phyloP scores from a whole-genome alignment of 257 asterid species.

The Penstemon newberryi region DNA sequence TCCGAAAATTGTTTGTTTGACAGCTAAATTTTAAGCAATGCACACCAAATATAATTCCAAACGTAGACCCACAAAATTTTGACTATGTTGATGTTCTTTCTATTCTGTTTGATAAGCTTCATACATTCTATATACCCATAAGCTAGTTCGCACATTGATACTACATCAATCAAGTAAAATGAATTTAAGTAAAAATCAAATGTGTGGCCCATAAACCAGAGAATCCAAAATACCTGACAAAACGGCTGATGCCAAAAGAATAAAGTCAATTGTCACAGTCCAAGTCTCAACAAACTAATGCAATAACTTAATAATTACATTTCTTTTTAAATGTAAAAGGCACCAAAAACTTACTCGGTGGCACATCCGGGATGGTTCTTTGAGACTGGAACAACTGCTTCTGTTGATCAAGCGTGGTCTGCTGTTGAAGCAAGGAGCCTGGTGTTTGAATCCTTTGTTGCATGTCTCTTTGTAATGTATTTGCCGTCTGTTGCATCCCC shows the following conservation, averaged over 20 bases:
- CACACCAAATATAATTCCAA: neutral
- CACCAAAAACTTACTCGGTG: slow-evolving; percentile 57
- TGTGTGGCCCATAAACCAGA: neutral
- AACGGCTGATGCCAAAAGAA: neutral
- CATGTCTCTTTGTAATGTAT: slow-evolving; percentile 66
- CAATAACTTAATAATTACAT: neutral
- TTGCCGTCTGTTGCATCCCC: slow-evolving; percentile 74
- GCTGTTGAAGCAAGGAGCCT: slow-evolving; percentile 77
- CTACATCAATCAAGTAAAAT: slow-evolving; percentile 3
- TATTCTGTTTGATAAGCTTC: slow-evolving; percentile 4
- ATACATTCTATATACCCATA: no score
- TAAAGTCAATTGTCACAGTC: neutral
- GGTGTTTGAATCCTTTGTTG: slow-evolving; percentile 77
- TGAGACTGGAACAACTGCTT: slow-evolving; percentile 72
- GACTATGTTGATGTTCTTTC: slow-evolving; percentile 3
- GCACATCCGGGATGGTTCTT: slow-evolving; percentile 66
- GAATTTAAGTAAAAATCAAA: neutral
- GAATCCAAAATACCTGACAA: slow-evolving; percentile 3
- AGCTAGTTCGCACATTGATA: neutral
- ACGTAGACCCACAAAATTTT: neutral
- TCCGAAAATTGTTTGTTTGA: slow-evolving; percentile 6
- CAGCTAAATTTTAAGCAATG: neutral
- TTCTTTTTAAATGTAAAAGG: no score
- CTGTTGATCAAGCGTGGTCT: slow-evolving; percentile 67
- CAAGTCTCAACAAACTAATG: neutral